phyloP scores from a whole-genome alignment of 2,329 filamentous ascomycete species.

The Aspergillus melleus region DNA sequence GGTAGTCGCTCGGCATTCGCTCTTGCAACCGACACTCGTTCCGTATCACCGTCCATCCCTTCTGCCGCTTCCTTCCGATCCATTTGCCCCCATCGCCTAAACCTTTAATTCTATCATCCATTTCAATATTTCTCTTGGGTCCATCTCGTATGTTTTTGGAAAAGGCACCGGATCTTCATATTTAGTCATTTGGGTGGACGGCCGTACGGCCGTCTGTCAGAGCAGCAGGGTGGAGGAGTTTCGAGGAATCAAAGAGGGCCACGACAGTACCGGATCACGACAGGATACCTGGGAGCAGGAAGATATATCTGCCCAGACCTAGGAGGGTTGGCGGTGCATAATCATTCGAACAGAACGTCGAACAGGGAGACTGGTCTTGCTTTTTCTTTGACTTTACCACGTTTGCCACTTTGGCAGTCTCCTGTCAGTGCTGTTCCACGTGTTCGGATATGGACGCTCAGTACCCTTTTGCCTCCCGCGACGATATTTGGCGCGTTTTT shows the following conservation, averaged over 20 bases:
- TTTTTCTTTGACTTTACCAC: constrained; percentile 1
- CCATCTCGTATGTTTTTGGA: constrained; percentile 14
- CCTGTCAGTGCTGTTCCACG: neutral
- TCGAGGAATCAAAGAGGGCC: constrained; percentile 17
- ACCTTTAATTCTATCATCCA: neutral
- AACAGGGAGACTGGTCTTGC: constrained; percentile 1
- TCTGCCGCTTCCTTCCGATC: neutral
- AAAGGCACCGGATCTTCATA: constrained; percentile 12
- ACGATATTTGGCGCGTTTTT: constrained; percentile 66
- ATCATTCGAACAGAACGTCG: neutral
- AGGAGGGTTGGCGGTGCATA: neutral
- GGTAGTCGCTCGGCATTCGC: neutral
- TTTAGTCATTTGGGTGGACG: constrained; percentile 33
- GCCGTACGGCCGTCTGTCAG: constrained; percentile 39
- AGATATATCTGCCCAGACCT: neutral
- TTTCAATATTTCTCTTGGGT: neutral
- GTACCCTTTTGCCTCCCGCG: constrained; percentile 63
- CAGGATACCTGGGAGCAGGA: neutral
- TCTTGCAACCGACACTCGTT: neutral
- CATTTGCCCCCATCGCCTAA: neutral
- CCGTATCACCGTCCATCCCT: neutral
- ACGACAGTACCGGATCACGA: neutral
- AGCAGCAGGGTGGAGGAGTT: constrained; percentile 30
- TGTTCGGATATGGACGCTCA: constrained; percentile 59
- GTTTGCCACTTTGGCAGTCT: neutral